Conservation (phyloP, 352 stramenopile genomes). For the Globisporangium carolinianum region DNA sequence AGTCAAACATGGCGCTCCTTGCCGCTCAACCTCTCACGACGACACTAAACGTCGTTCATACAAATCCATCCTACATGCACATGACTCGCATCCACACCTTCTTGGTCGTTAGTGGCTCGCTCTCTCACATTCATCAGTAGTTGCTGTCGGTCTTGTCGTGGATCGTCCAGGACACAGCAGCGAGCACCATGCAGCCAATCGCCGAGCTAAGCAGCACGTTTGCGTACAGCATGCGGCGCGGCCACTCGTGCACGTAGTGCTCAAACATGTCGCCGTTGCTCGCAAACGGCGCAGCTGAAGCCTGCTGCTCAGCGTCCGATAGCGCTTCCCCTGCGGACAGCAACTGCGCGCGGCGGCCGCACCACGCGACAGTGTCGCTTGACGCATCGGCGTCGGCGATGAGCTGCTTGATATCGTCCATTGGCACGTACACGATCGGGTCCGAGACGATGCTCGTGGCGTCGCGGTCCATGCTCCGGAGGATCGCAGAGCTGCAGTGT, state of each 20-base stretch:
- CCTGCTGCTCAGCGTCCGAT: neutral
- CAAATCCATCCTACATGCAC: no score
- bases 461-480: neutral
- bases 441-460: neutral
- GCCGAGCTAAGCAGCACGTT: conserved; percentile 1
- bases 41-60: no score
- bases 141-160: neutral
- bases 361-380: neutral
- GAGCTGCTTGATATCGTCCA: neutral
- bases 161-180: neutral
- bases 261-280: neutral
- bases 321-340: neutral
- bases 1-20: no score
- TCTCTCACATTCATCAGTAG: no score
- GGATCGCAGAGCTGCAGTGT: neutral
- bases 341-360: neutral
- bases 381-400: no score
- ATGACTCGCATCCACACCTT: no score
- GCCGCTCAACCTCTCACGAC: no score
- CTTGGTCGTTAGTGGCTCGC: no score
- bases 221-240: conserved; percentile 1
- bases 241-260: conserved; percentile 2
- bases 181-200: neutral
- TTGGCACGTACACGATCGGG: neutral
- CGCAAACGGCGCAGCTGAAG: neutral